Conservation (phyloP, 495 filamentous ascomycete genomes). For the Aspergillus cristatus region DNA sequence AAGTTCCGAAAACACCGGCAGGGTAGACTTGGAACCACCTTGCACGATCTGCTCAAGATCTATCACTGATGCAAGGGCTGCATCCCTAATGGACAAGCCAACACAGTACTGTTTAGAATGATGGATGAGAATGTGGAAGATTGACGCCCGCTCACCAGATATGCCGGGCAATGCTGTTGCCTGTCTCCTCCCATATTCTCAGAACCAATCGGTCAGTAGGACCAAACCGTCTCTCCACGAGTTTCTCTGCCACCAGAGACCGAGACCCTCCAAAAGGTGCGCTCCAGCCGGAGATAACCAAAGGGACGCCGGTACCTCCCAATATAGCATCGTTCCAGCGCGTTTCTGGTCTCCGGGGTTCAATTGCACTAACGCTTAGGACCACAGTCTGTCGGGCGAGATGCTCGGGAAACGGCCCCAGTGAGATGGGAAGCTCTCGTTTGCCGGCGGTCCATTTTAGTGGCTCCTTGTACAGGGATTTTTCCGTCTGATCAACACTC, state of each 20-base stretch:
- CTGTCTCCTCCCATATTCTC: constrained; percentile 77
- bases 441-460: constrained; percentile 46
- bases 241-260: constrained; percentile 30
- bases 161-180: constrained; percentile 90
- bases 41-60: constrained; percentile 24
- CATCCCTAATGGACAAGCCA: constrained; percentile 46
- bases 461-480: constrained; percentile 35
- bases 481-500: constrained; percentile 15
- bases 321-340: constrained; percentile 13
- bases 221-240: constrained; percentile 45
- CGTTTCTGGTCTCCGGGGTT: constrained; percentile 6
- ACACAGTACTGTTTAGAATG: constrained; percentile 6
- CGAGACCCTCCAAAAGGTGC: constrained; percentile 33
- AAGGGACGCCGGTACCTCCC: constrained; percentile 18
- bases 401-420: constrained; percentile 24
- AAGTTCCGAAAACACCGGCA: constrained; percentile 18
- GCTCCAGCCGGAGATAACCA: constrained; percentile 50
- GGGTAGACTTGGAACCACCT: constrained; percentile 7
- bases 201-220: constrained; percentile 17
- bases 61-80: constrained; percentile 49
- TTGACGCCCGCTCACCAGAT: constrained; percentile 58
- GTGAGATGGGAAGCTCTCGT: constrained; percentile 35
- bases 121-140: constrained; percentile 10
- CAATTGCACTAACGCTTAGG: constrained; percentile 14
- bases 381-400: constrained; percentile 18